Base-by-base conservation (phyloP, 2,329 filamentous ascomycete species). In the Arthroderma sp. region DNA sequence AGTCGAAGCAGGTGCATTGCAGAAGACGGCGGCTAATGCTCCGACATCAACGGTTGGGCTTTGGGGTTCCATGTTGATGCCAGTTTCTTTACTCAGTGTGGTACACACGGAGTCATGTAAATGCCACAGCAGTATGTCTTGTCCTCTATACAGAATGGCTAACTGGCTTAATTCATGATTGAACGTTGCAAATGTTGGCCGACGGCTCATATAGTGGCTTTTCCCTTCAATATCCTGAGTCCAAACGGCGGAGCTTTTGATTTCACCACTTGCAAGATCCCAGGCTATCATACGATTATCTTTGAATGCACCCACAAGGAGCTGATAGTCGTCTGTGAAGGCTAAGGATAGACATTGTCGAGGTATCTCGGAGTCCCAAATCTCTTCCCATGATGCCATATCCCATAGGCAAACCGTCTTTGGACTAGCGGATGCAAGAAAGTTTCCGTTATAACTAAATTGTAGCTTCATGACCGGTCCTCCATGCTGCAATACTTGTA, bases 1-100 rank as follows among this genome's bases (percentile, higher is more conserved):
- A 9, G 41, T 45, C 0, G 43, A 48, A 7, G 53, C 51, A 0
- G 49, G 15, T 2, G 51, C 48, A 0, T 43, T 46, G 11, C 54
- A 46, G 37, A 63, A 59, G 1, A 49, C 50, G 6, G 57, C 32
- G 1, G 47, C 51, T 22, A 22, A 22, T 22, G 15, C 15, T 22
- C 15, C 15, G 15, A 22, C 15, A 22, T 22, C 15, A 22, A 22
- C 15, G 15, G 15, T 22, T 22, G 15, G 15, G 15, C 15, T 22
- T 22, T 22, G 15, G 15, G 15, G 15, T 22, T 22, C 15, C 15
- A 22, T 22, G 15, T 22, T 22, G 15, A 22, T 22, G 15, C 15
- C 15, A 22, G 15, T 22, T 22, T 22, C 15, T 22, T 22, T 22
- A 22, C 15, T 22, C 15, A 22, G 15, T 22, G 15, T 22, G 15